phyloP scores from a whole-genome alignment of 164 flowering plant genomes.

The Akebia trifoliata region DNA sequence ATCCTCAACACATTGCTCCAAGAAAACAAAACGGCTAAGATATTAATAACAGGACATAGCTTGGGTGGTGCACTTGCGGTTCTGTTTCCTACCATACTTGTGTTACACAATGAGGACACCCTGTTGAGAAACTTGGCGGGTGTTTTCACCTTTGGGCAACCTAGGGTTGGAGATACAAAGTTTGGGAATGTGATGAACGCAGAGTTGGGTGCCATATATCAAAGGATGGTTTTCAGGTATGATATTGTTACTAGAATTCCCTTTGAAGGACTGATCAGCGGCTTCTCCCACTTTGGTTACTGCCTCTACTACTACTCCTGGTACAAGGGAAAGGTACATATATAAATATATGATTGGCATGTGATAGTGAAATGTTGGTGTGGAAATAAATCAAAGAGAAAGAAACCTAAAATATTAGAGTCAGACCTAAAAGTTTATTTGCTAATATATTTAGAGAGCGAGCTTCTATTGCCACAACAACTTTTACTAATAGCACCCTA shows the following conservation, averaged over 20 bases:
- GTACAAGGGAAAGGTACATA: conserved; percentile 37
- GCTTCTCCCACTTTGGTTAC: conserved; percentile 45
- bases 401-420: conserved; percentile 1
- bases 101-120: too few species aligned
- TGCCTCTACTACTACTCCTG: conserved; percentile 36
- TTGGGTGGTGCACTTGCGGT: too few species aligned
- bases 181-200: conserved; percentile 32
- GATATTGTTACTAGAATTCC: conserved; percentile 43
- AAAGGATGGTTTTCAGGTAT: conserved; percentile 36
- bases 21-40: conserved; percentile 23
- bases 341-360: background rate
- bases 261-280: too few species aligned
- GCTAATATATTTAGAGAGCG: conserved; percentile 26
- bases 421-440: conserved; percentile 20
- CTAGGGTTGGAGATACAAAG: conserved; percentile 40
- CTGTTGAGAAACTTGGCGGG: too few species aligned
- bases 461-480: too few species aligned
- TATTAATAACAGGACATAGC: too few species aligned
- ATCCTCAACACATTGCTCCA: too few species aligned
- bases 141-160: too few species aligned
- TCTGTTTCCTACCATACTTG: conserved; percentile 44
- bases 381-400: too few species aligned
- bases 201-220: conserved; percentile 18
- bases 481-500: too few species aligned
- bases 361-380: too few species aligned